A percentile compares a stretch with the other conserved stretches of the same genome.
These are phyloP conservation scores for Brasenia schreberi DNA, from an alignment of 164 flowering plant species.

Conservation along the genomic window DNA sequence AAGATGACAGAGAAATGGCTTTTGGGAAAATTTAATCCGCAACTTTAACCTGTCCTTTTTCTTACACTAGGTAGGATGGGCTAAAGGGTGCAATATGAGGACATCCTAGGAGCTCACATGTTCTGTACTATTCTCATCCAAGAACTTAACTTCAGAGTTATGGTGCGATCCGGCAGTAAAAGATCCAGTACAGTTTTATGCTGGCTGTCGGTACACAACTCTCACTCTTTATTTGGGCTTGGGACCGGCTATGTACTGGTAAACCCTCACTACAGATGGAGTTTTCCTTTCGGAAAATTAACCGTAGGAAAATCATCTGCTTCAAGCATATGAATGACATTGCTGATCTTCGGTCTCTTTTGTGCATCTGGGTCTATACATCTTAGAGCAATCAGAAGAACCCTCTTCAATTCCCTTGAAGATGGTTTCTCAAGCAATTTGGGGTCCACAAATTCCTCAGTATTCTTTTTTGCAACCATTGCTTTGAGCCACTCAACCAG, in stretches of 20 bases:
- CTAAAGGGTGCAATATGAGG: no score
- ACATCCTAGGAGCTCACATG: no score
- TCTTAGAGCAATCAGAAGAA: slow-evolving; percentile 58
- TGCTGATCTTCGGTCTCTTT: slow-evolving; percentile 87
- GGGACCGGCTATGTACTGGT: neutral
- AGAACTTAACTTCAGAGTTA: no score
- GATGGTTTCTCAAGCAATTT: slow-evolving; percentile 59
- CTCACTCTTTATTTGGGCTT: neutral
- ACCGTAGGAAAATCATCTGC: slow-evolving; percentile 58
- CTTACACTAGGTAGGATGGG: no score
- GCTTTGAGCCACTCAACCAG: slow-evolving; percentile 77
- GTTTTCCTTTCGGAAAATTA: neutral
- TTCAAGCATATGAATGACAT: slow-evolving; percentile 89
- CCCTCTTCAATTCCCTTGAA: slow-evolving; percentile 64
- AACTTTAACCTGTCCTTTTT: no score
- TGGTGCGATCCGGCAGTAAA: neutral
- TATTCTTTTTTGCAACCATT: slow-evolving; percentile 55
- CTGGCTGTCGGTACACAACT: neutral
- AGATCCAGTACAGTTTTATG: neutral
- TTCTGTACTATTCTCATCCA: no score
- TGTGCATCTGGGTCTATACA: slow-evolving; percentile 78
- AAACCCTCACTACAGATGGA: neutral
- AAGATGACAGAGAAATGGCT: neutral
- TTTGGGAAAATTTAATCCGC: no score
- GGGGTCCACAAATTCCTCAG: slow-evolving; percentile 74